Evolutionary conservation across 2,329 filamentous ascomycete genomes (phyloP), one percentile per base, ranked within the genome.

Genomic region (Claviceps cyperi): DNA sequence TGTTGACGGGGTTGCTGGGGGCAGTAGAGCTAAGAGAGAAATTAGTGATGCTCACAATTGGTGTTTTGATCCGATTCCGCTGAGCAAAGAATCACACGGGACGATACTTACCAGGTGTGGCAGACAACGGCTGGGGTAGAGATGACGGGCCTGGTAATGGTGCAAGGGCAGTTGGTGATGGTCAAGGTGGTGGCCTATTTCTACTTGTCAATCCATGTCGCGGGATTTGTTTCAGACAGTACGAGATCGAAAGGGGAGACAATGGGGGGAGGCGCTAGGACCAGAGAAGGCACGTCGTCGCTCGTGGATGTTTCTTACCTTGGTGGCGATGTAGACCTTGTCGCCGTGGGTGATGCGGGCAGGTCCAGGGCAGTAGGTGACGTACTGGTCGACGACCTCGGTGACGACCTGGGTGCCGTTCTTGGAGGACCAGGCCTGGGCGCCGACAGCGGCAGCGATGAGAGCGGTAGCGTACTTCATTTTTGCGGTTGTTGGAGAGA

Each of bases 151-250:
- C 74, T 76, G 70, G 72, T 75, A 68, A 80, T 62, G 62, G 78
- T 86, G 80, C 80, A 84, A 59, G 81, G 77, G 76, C 82, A 84
- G 74, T 83, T 72, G 60, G 78, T 78, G 74, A 85, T 77, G 71
- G 81, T 85, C 66, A 84, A 67, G 65, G 79, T 82, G 65, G 80
- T 82, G 64, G 81, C 68, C 76, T 79, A 48, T 17, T 46, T 24
- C 9, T 19, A 14, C 21, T 21, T 19, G 47, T 52, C 36, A 49
- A 43, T 38, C 13, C 36, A 38, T 11, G 9, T 32, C 28, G 28
- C 28, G 36, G 36, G 14, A 0, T 15, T 38, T n/a, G 14, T n/a
- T n/a, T 38, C 4, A 38, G 13, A 15, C 36, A n/a, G 15, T 32
- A 11, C 28, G 28, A 9, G 3, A 11, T 32, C 28, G 28, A 32